These are phyloP conservation scores for Macadamia tetraphylla DNA, from an alignment of 164 flowering plant species.

Conservation along the genomic window DNA sequence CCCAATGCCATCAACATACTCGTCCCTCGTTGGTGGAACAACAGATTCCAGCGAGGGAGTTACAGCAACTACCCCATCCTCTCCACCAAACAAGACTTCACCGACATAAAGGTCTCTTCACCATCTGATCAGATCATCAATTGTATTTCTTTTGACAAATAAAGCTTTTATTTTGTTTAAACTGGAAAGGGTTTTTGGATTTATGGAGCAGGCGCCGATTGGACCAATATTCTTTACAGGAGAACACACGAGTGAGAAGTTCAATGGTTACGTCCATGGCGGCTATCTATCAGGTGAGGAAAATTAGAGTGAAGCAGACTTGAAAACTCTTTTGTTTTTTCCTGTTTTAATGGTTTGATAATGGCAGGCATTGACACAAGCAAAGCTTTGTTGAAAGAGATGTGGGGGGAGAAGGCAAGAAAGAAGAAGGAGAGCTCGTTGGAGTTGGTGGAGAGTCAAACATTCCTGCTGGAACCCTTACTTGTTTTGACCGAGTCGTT, in stretches of 20 bases:
- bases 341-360: not conserved
- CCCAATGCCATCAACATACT: slow-evolving; percentile 70
- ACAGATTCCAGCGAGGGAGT: slow-evolving; percentile 93
- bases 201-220: slow-evolving; percentile 61
- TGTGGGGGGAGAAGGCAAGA: slow-evolving; percentile 36
- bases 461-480: too few relatives aligned
- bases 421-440: slow-evolving; percentile 17
- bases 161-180: too few relatives aligned
- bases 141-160: too few relatives aligned
- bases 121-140: not conserved
- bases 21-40: slow-evolving; percentile 98
- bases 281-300: slow-evolving; percentile 79
- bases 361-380: slow-evolving; percentile 67
- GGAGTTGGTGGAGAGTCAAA: too few relatives aligned
- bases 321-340: not conserved
- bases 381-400: slow-evolving; percentile 50
- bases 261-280: slow-evolving; percentile 89
- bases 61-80: slow-evolving; percentile 87
- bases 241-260: slow-evolving; percentile 84
- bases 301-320: not conserved
- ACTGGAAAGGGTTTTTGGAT: not conserved
- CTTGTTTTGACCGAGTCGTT: too few relatives aligned
- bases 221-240: slow-evolving; percentile 82
- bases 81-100: slow-evolving; percentile 41
- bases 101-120: slow-evolving; percentile 50